Percentiles rank a stretch among this genome's conserved stretches.
Evolutionary conservation across 768 basidiomycete genomes (phyloP).

Genomic region (Gyrodon lividus): DNA sequence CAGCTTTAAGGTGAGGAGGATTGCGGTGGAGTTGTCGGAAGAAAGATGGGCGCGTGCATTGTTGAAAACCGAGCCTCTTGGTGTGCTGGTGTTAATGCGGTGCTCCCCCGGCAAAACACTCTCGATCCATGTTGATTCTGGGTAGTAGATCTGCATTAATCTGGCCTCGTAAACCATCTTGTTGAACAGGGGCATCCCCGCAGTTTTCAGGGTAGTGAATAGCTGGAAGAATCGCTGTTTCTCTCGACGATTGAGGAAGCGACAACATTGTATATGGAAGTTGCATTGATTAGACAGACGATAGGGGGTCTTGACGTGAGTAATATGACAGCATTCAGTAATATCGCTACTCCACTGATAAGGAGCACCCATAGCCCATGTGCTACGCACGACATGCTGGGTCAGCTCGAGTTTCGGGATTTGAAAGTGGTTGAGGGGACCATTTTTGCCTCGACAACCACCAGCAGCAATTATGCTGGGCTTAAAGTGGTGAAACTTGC

Average conservation of each 20-base stretch:
- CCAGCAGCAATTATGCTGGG: background rate
- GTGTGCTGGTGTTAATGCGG: background rate
- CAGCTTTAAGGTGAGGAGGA: background rate
- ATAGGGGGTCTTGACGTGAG: constrained; percentile 3
- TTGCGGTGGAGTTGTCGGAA: background rate
- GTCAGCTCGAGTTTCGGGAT: constrained; percentile 20
- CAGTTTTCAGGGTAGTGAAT: constrained; percentile 2
- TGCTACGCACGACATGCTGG: constrained; percentile 18
- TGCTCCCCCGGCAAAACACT: background rate
- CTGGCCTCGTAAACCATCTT: background rate
- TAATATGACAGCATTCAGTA: constrained; percentile 12
- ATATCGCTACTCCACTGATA: constrained; percentile 14
- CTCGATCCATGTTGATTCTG: background rate
- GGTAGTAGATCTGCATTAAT: background rate
- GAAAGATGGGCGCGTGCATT: constrained; percentile 1
- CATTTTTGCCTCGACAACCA: constrained; percentile 6
- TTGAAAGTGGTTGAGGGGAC: constrained; percentile 3
- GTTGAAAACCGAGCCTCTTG: background rate
- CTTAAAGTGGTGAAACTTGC: constrained; percentile 12
- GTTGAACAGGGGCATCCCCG: background rate
- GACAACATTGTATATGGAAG: constrained; percentile 6
- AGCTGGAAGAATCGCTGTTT: constrained; percentile 7
- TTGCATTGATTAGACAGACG: background rate
- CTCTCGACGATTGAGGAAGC: constrained; percentile 7
- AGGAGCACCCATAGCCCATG: constrained; percentile 27